phyloP scores from a whole-genome alignment of 2,329 filamentous ascomycete species.

The Furcasterigmium furcatum region DNA sequence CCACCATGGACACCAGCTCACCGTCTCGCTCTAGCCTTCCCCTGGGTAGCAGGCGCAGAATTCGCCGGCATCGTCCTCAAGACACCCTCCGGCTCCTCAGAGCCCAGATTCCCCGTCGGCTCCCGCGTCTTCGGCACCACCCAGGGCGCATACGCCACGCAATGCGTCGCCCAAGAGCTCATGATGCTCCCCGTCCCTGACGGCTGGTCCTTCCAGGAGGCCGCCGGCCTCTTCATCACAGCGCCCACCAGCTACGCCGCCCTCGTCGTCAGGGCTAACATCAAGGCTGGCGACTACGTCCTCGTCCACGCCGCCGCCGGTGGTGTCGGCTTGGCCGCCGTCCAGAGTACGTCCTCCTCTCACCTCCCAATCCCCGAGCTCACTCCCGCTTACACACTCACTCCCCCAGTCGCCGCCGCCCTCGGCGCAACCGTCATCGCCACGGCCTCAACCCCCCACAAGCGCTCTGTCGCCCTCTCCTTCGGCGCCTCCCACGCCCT shows the following conservation, averaged over 20 bases:
- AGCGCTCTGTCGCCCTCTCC: constrained; percentile 71
- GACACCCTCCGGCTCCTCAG: constrained; percentile 49
- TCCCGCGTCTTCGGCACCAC: constrained; percentile 82
- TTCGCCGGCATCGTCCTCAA: constrained; percentile 78
- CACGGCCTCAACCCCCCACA: constrained; percentile 77
- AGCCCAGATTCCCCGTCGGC: constrained; percentile 68
- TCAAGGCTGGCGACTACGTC: constrained; percentile 80
- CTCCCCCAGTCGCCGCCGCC: constrained; percentile 84
- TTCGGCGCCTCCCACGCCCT: constrained; percentile 86
- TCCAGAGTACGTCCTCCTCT: constrained; percentile 55
- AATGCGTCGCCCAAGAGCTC: constrained; percentile 64
- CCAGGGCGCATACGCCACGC: constrained; percentile 84
- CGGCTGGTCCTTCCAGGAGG: constrained; percentile 81
- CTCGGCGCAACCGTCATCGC: constrained; percentile 90
- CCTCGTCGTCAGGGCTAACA: constrained; percentile 71
- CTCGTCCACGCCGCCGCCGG: constrained; percentile 91
- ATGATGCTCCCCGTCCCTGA: constrained; percentile 70
- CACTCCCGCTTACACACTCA: too few relatives aligned
- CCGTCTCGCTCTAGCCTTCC: constrained; percentile 51
- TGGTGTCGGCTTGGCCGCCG: constrained; percentile 85
- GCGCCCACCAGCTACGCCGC: constrained; percentile 87
- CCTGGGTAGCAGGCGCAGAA: constrained; percentile 84
- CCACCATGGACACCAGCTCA: not conserved
- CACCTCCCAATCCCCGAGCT: not conserved
- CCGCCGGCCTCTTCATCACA: constrained; percentile 87